These are phyloP conservation scores for Kewa caespitosa DNA, from an alignment of 179 eudicot genomes.

Conservation along the genomic window DNA sequence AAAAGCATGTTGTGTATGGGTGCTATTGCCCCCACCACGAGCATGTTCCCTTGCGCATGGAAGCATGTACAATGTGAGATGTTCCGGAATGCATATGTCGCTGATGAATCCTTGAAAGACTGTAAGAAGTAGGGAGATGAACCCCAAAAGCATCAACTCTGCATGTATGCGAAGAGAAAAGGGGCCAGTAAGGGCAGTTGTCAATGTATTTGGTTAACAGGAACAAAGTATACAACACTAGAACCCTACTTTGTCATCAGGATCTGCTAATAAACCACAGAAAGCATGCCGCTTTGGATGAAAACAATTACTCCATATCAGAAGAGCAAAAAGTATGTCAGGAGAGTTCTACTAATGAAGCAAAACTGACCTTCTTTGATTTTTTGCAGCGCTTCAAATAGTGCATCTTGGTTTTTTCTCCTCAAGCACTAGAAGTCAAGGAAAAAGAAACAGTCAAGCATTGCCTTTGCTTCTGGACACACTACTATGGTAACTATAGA, in stretches of 20 bases:
- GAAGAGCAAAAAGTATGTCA: too few species aligned
- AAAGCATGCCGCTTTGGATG: background rate
- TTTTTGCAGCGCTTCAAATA: conserved; percentile 66
- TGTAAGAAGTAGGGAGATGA: conserved; percentile 74
- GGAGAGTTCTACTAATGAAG: too few species aligned
- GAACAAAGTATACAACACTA: background rate
- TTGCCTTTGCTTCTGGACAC: background rate
- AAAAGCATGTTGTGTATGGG: conserved; percentile 20
- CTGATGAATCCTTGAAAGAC: conserved; percentile 71
- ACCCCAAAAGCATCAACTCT: conserved; percentile 98
- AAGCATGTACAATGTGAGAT: conserved; percentile 61
- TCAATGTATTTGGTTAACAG: background rate
- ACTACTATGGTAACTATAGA: too few species aligned
- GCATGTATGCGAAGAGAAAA: conserved; percentile 30
- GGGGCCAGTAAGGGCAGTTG: background rate
- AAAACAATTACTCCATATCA: background rate
- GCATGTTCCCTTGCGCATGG: conserved; percentile 52
- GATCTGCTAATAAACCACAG: background rate
- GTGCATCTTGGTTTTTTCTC: conserved; percentile 49
- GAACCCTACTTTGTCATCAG: background rate
- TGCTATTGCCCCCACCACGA: conserved; percentile 13
- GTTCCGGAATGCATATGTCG: conserved; percentile 58
- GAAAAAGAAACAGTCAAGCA: background rate
- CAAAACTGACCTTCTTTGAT: conserved; percentile 60
- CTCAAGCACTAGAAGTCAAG: conserved; percentile 46